These are phyloP conservation scores for Nepenthes mirabilis DNA, from an alignment of 148 eudicot species.

Conservation along the genomic window DNA sequence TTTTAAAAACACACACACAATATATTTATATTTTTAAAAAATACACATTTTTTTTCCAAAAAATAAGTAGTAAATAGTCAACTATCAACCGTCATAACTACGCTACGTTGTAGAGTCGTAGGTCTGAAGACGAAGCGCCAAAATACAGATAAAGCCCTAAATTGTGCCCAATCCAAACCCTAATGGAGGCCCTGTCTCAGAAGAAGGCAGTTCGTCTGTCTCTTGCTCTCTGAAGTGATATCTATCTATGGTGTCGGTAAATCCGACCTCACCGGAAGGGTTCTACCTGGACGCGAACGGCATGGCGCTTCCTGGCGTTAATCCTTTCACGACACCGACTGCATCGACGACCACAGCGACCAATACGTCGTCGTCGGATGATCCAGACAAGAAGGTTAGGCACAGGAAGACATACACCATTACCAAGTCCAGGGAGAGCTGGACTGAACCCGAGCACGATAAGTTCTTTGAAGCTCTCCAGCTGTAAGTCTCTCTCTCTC, in stretches of 20 bases:
- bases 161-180: no score
- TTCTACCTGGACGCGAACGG: constrained; percentile 51
- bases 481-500: constrained; percentile 21
- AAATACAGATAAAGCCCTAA: no score
- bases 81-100: no score
- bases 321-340: constrained; percentile 28
- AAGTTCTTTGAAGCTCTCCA: constrained; percentile 99
- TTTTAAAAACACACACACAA: no score
- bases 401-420: constrained; percentile 66
- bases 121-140: no score
- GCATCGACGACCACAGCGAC: constrained; percentile 13
- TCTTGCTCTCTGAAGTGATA: background rate
- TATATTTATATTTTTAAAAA: no score
- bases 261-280: constrained; percentile 43
- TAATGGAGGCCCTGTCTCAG: no score
- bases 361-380: constrained; percentile 25
- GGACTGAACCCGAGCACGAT: constrained; percentile 98
- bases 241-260: constrained; percentile 43
- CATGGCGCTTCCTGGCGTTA: constrained; percentile 50
- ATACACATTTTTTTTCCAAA: no score
- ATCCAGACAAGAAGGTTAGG: constrained; percentile 49
- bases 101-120: no score
- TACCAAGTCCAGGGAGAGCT: constrained; percentile 87
- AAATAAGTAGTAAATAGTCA: no score
- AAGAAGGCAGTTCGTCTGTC: background rate